Conservation (phyloP, 345 rosid genomes). For the Salix caprea region DNA sequence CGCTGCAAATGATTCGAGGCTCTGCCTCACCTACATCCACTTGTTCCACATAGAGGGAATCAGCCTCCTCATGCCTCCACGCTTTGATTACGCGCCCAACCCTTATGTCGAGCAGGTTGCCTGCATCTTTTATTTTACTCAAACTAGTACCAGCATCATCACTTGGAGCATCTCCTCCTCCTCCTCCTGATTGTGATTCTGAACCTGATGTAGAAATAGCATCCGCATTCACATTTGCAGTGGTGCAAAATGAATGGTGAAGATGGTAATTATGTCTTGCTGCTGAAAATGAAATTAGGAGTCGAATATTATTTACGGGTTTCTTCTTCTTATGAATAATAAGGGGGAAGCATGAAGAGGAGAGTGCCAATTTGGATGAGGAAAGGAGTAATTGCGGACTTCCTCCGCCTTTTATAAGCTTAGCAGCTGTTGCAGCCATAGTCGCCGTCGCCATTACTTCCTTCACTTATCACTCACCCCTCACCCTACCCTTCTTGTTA, state of each 20-base stretch:
- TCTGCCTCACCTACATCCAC: conserved; percentile 80
- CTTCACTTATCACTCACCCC: no score
- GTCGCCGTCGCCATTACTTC: conserved; percentile 8
- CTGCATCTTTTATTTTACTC: conserved; percentile 41
- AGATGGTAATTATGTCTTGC: not conserved
- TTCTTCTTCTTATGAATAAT: not conserved
- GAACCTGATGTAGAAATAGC: not conserved
- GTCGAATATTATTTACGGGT: not conserved
- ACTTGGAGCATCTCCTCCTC: not conserved
- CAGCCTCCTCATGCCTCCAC: conserved; percentile 93
- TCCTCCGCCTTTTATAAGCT: not conserved
- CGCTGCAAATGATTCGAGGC: conserved; percentile 84
- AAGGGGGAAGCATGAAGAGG: not conserved
- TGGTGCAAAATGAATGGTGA: not conserved
- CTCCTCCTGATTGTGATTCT: conserved; percentile 5
- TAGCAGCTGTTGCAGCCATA: conserved; percentile 13
- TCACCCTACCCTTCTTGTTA: no score
- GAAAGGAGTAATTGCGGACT: not conserved
- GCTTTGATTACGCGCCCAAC: conserved; percentile 80
- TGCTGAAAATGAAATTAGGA: not conserved
- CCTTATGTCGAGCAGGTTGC: conserved; percentile 71
- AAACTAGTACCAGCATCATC: not conserved
- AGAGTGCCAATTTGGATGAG: not conserved
- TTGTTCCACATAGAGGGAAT: conserved; percentile 88
- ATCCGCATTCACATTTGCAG: conserved; percentile 2